Base-by-base conservation (phyloP, 2,329 filamentous ascomycete species). In the Hypoxylon sp. region DNA sequence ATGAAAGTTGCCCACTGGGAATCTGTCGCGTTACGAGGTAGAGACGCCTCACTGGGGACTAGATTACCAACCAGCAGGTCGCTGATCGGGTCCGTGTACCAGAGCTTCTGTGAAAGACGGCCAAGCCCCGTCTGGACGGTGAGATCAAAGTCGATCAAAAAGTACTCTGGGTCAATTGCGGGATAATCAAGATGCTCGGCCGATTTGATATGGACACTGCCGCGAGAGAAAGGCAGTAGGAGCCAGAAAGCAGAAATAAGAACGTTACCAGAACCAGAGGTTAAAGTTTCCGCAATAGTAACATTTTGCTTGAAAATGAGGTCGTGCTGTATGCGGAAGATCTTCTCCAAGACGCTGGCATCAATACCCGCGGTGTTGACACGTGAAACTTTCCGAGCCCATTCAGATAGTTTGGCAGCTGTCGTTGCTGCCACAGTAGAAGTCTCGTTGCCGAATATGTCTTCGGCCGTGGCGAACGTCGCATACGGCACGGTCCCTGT, bases 261-360 rank as follows among this genome's bases (percentile, higher is more conserved):
- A 2, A 77, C 69, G 1, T 73, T 71, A 1, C 70, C 75, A 2
- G 69, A 68, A 2, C 68, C 62, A 0, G 76, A 73, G 70, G 81
- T 80, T 47, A 87, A 72, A 0, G 83, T 75, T 70, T 87, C 85
- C 0, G 78, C 81, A 2, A 85, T 74, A 0, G 84, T 82, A 0
- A 84, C 77, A 11, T 78, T 74, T 59, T 78, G 74, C 16, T 76
- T 73, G 72, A 85, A 85, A 14, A 87, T 78, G 8, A 86, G 74
- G 52, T 83, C 78, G 63, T 85, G 77, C 72, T 86, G 83, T 2
- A 82, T 73, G 6, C 73, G 73, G 19, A 86, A 76, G 1, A 84
- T 72, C 12, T 73, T 70, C 61, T 83, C 77, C 29, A 85, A 63
- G 12, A 77, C 74, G 12, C 74, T 60, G 3, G 74, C 67, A 8